These are phyloP conservation scores for Cyberlindnera mississippiensis DNA, from an alignment of 805 yeast genomes.

Conservation along the genomic window DNA sequence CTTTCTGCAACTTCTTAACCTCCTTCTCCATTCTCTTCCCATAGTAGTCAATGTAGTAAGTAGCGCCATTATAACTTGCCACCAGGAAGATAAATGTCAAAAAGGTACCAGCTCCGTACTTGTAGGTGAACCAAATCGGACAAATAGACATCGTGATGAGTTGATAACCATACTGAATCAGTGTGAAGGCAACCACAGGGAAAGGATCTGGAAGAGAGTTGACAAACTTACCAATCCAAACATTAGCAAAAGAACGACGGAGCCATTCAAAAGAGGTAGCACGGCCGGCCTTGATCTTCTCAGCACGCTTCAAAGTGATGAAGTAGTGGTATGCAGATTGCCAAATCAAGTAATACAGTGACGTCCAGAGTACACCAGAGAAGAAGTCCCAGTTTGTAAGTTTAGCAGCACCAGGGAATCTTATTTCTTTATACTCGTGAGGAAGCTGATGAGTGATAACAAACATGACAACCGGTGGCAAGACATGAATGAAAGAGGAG, in stretches of 20 bases:
- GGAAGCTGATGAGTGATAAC: conserved; percentile 74
- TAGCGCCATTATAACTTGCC: conserved; percentile 92
- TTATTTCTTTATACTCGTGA: conserved; percentile 40
- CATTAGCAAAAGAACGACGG: conserved; percentile 63
- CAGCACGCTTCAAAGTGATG: conserved; percentile 75
- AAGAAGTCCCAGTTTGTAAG: conserved; percentile 69
- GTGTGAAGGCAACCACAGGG: conserved; percentile 83
- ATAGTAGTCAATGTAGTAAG: conserved; percentile 87
- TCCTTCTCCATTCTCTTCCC: conserved; percentile 89
- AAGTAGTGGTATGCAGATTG: conserved; percentile 88
- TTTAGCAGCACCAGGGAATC: conserved; percentile 81
- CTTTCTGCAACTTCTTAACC: conserved; percentile 63
- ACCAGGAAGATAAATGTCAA: conserved; percentile 67
- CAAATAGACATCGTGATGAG: conserved; percentile 81
- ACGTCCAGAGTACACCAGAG: conserved; percentile 71
- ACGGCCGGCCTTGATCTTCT: conserved; percentile 79
- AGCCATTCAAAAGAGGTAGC: conserved; percentile 85
- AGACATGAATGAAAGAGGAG: conserved; percentile 81
- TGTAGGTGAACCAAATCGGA: conserved; percentile 80
- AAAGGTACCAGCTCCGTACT: conserved; percentile 62
- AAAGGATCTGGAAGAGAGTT: conserved; percentile 77
- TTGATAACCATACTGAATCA: conserved; percentile 86
- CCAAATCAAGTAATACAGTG: conserved; percentile 83
- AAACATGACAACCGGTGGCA: conserved; percentile 87
- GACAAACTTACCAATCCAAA: conserved; percentile 69